Evolutionary conservation across 2,329 filamentous ascomycete genomes (phyloP), one percentile per base, ranked within the genome.

Genomic region (Claviceps cyperi): DNA sequence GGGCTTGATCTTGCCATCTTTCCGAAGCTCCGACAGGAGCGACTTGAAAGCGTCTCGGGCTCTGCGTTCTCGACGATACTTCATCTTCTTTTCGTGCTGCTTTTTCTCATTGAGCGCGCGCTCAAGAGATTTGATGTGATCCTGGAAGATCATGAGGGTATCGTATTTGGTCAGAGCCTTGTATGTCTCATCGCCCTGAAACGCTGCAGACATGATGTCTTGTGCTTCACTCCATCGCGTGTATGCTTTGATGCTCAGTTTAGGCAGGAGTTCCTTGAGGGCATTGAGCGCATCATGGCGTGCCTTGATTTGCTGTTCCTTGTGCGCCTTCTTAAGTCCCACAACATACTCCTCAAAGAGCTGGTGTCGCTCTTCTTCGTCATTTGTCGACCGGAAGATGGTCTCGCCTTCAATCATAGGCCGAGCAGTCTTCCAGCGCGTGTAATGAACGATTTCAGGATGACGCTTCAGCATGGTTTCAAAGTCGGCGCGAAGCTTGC

Each of bases 391-490:
- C 59, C 89, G 84, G 71, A 97, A 98, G 52, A 94, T 92, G 46
- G 88, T 92, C 72, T 98, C 92, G 47, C 85, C 85, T 67, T 97
- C 88, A 54, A 98, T 88, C 56, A 96, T 94, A 9, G 89, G 88
- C 47, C 87, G 83, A 49, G 91, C 92, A 15, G 88, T 96, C 76
- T 89, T 94, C 92, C 92, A 98, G 54, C 89, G 84, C 41, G 91
- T 96, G 66, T 94, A 96, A 65, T 96, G 81, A 66, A 90, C 92
- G 67, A 98, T 97, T 67, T 98, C 92, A 53, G 90, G 89, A 66
- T 98, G 91, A 57, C 89, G 90, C 68, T 84, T 88, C 57, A 98
- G 77, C 92, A 98, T 98, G 50, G 83, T 90, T 58, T 85, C 84
- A 67, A 98, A 98, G 73, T 97, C 92, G 66, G 86, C 77, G 60